Evolutionary conservation across 768 basidiomycete genomes (phyloP), one percentile per base, ranked within the genome.

Genomic region (Boletellus ananiceps): DNA sequence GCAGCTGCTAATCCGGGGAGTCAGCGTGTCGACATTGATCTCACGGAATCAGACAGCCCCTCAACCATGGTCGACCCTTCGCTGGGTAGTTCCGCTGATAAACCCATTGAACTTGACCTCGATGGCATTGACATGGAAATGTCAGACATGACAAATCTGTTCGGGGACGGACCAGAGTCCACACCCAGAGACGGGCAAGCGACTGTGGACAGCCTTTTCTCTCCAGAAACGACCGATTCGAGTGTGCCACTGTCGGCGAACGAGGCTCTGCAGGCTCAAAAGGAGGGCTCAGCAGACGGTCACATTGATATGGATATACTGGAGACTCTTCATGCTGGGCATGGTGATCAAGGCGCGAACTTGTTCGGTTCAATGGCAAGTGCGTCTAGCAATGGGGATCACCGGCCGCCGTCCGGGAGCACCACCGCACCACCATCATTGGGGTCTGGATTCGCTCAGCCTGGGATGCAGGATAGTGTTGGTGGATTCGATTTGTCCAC

Each of bases 101-200:
- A 86, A 63, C 87, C 88, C 16, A 89, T 90, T 49, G 88, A 88
- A 59, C 75, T 90, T 21, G 86, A 90, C 62, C 58, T 90, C 47
- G 86, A 88, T 40, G 56, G 58, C 44, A 81, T 84, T 65, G 83
- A 87, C 55, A 78, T 84, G 44, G 81, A 82, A 60, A 83, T 83
- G 73, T 53, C 70, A 34, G 62, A 59, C 36, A 62, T 73, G 59
- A 60, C 74, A 35, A 76, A 78, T 57, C 66, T 84, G 13, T 86
- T 85, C 56, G 79, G 82, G 7, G 77, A 79, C 43, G 58, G 64
- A 18, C 56, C 66, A 14, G 76, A 73, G 34, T 52, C 71, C 6
- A 54, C 59, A 14, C 58, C 74, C 8, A 62, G 65, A 37, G 67
- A 69, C 29, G 61, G 66, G 14, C 69, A 67, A 44, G 55, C 61